Conservation (phyloP, 179 eudicot species). For the Sideroxylon spinosum region DNA sequence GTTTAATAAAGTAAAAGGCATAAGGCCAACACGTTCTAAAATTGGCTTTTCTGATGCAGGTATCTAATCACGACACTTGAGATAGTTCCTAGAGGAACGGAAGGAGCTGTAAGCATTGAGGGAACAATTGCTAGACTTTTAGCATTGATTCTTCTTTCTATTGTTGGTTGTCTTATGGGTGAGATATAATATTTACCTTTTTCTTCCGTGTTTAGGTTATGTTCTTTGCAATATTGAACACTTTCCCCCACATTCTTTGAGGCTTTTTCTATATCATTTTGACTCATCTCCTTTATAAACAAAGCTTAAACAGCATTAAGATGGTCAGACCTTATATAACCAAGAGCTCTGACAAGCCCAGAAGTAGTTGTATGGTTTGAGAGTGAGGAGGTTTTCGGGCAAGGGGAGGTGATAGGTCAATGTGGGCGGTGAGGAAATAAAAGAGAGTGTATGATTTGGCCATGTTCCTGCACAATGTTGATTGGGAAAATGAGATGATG, state of each 20-base stretch:
- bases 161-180: conserved; percentile 54
- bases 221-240: background rate
- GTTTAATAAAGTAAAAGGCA: background rate
- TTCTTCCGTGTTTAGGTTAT: background rate
- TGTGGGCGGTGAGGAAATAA: conserved; percentile 6
- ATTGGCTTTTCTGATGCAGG: conserved; percentile 36
- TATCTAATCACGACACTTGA: conserved; percentile 85
- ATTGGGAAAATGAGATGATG: background rate
- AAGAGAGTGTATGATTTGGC: background rate
- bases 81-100: conserved; percentile 91
- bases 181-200: conserved; percentile 37
- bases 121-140: conserved; percentile 88
- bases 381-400: background rate
- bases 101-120: conserved; percentile 90
- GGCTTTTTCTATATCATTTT: background rate
- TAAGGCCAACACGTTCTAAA: background rate
- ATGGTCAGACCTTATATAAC: background rate
- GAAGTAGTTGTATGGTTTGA: background rate
- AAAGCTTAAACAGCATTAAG: background rate
- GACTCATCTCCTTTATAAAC: background rate
- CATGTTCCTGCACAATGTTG: background rate
- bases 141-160: conserved; percentile 76
- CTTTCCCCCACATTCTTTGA: background rate
- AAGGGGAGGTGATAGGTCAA: too few species aligned
- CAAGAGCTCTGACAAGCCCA: background rate